phyloP scores from a whole-genome alignment of 1,284 basidiomycete species.

The Papiliotrema flavescens region DNA sequence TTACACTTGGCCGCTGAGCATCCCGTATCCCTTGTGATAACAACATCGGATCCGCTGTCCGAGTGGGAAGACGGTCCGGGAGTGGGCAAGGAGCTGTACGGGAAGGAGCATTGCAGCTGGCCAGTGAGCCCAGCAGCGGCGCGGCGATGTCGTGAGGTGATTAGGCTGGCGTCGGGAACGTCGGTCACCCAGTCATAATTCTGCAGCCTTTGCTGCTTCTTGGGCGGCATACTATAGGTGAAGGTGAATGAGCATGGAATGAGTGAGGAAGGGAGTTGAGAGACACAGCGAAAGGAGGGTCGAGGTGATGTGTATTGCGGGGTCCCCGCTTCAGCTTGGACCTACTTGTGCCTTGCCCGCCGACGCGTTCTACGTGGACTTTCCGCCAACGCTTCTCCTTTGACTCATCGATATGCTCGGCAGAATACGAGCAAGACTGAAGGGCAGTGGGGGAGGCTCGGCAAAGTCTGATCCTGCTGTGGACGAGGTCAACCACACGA shows the following conservation, averaged over 20 bases:
- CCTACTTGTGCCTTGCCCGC: too few relatives aligned
- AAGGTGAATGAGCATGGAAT: not conserved
- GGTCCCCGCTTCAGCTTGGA: too few relatives aligned
- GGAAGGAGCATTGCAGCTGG: not conserved
- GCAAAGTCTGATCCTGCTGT: constrained; percentile 9
- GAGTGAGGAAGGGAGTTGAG: too few relatives aligned
- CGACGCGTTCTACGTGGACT: too few relatives aligned
- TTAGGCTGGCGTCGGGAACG: constrained; percentile 56
- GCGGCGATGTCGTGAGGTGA: constrained; percentile 62
- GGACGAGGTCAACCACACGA: constrained; percentile 20
- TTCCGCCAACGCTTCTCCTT: too few relatives aligned
- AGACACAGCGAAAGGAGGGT: too few relatives aligned
- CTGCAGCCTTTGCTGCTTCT: constrained; percentile 16
- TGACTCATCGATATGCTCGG: too few relatives aligned
- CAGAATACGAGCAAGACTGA: constrained; percentile 6
- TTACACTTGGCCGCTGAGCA: constrained; percentile 67
- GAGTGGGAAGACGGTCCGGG: not conserved
- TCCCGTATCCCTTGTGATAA: constrained; percentile 26
- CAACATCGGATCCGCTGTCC: not conserved
- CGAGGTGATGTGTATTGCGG: too few relatives aligned
- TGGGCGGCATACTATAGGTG: not conserved
- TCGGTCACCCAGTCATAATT: constrained; percentile 62
- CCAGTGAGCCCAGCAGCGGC: constrained; percentile 63
- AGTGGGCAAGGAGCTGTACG: not conserved
- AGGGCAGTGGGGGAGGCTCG: not conserved